phyloP scores from a whole-genome alignment of 768 basidiomycete species.

The Boletales sp. region DNA sequence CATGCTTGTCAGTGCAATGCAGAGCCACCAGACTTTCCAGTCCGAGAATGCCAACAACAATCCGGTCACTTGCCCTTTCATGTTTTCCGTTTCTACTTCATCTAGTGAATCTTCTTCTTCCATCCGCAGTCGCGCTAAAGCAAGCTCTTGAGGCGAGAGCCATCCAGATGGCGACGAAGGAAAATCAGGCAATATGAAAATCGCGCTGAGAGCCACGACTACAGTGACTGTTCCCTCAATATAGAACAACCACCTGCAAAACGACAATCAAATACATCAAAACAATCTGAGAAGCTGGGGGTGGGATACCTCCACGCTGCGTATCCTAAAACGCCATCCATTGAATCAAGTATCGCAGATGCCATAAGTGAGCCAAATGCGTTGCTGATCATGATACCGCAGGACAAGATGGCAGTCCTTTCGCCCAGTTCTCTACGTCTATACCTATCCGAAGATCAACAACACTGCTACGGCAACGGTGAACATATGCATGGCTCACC shows the following conservation, averaged over 20 bases:
- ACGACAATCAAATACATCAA: background rate
- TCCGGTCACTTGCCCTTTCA: constrained; percentile 37
- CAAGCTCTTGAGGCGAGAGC: constrained; percentile 55
- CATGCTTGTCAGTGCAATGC: constrained; percentile 57
- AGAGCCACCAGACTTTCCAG: constrained; percentile 84
- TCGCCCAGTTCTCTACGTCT: constrained; percentile 66
- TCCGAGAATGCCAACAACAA: constrained; percentile 62
- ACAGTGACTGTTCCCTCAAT: constrained; percentile 59
- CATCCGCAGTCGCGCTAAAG: constrained; percentile 58
- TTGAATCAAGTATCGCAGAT: constrained; percentile 65
- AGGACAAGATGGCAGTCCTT: constrained; percentile 63
- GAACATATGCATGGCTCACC: constrained; percentile 27
- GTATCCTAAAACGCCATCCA: constrained; percentile 66
- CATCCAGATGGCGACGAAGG: constrained; percentile 57
- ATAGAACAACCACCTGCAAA: constrained; percentile 66
- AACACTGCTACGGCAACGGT: constrained; percentile 33
- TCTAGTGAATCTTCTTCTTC: constrained; percentile 61
- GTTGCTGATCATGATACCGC: constrained; percentile 75
- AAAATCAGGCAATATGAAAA: constrained; percentile 73
- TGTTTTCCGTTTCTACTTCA: constrained; percentile 38
- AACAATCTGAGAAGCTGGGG: background rate
- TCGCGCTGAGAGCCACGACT: constrained; percentile 46
- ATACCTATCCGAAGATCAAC: constrained; percentile 53
- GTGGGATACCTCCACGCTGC: constrained; percentile 64
- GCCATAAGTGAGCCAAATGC: constrained; percentile 80